Base-by-base conservation (phyloP, 1,139 yeast species). In the Candida sp. region DNA sequence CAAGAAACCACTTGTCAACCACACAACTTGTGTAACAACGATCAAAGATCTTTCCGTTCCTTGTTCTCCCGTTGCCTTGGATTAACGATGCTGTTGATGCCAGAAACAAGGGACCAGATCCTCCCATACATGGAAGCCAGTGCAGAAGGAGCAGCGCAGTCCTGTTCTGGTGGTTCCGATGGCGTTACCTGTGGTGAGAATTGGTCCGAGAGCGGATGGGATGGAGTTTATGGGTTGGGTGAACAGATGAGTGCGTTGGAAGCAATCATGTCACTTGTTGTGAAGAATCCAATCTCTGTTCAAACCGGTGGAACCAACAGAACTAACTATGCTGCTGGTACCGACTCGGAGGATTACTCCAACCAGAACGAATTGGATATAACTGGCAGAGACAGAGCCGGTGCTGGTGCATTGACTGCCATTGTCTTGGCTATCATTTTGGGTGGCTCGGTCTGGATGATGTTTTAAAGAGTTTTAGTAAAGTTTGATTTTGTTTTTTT, bases 161-260 rank as follows among this genome's bases (percentile, higher is more conserved):
- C 93, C 1, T 90, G 96, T 64, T 67, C 79, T 22, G 96, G 96
- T 49, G 94, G 94, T 55, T 55, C 70, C 1, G 93, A 88, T 63
- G 87, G 88, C n/a, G 85, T 83, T 55, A 88, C 94, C 0, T 89
- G 96, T 69, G 94, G 94, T 27, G 72, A 81, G 56, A 73, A 80
- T 61, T 89, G 96, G 96, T 61, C 74, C 11, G 62, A 65, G 37
- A 70, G 68, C 34, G 70, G 76, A 7, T 85, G 88, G 84, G 96
- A 89, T 69, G 86, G 83, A 3, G 61, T 64, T 41, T 88, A 78
- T 63, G 96, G 96, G 5, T 72, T 90, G 25, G 96, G 96, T 38
- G 94, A 90, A 66, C 93, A 90, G 65, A 83, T 87, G 79, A 74
- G 81, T 49, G 93, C 96, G 0, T 72, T 90, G 53, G 96, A 88